Evolutionary conservation across 169 alveolate species (phyloP), one percentile per base, ranked within the genome.

Genomic region (Cryptosporidium ryanae): DNA sequence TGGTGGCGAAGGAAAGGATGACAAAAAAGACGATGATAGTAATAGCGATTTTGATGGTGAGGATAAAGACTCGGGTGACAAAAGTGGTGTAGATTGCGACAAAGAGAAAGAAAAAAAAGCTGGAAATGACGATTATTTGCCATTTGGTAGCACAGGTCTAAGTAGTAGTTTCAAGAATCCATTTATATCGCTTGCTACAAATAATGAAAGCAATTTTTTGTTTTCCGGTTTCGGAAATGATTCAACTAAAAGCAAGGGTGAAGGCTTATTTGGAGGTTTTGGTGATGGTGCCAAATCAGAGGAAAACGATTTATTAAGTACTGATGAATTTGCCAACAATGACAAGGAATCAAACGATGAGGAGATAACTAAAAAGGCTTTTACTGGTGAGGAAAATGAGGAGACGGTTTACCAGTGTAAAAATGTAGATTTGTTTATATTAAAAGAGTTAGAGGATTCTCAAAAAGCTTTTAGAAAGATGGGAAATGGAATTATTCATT

Each of bases 371-470:
- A 55, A 48, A 12, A 76, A 76, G 34, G 65, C 49, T 2, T 76
- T 76, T 32, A 76, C 70, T 0, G 87, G 87, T 29, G 87, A 76
- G 50, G 87, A 76, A n/a, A 23, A 76, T 12, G 87, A 76, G 32
- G 87, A 76, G 34, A 76, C 68, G 2, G 64, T 76, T 4, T 76
- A 76, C 25, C 68, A 61, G 8, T 76, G 87, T 29, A 76, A 76
- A 17, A 29, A 59, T 43, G 71, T n/a, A 7, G 87, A 76, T 32
- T 61, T 76, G 34, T 76, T 76, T 61, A 59, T 76, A 31, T 29
- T 76, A 3, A 76, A 55, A 13, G 71, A 29, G 15, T 59, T 23
- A 23, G 87, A 76, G 23, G 25, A 59, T 57, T 46, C 38, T 29
- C 59, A 55, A 23, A 76, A 76, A 7, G 21, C 87, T 5, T 76